Conservation (phyloP, 805 yeast genomes). For the Peterozyma toletana region DNA sequence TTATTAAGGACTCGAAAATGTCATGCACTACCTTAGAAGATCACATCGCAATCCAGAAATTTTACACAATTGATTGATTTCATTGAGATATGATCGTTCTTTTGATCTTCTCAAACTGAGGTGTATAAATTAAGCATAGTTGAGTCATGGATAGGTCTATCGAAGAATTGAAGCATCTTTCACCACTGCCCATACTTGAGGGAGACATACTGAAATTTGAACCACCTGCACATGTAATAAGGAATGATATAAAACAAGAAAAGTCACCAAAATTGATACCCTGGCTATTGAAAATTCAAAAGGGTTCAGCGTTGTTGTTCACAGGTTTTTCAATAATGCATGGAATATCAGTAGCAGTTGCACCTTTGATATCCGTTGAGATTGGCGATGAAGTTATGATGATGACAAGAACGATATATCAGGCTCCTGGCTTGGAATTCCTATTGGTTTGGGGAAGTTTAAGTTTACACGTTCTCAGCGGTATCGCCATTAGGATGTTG, state of each 20-base stretch:
- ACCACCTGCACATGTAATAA: too few relatives aligned
- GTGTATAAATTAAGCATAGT: too few relatives aligned
- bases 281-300: conserved; percentile 31
- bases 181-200: too few relatives aligned
- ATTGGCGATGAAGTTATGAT: conserved; percentile 48
- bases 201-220: too few relatives aligned
- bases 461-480: conserved; percentile 44
- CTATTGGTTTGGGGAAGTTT: conserved; percentile 39
- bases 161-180: too few relatives aligned
- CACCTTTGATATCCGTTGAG: conserved; percentile 41
- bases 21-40: too few relatives aligned
- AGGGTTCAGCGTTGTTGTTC: conserved; percentile 55
- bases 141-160: too few relatives aligned
- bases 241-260: conserved; percentile 1
- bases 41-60: too few relatives aligned
- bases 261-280: conserved; percentile 10
- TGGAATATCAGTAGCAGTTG: conserved; percentile 40
- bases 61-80: too few relatives aligned
- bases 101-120: too few relatives aligned
- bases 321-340: conserved; percentile 52
- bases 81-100: too few relatives aligned
- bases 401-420: conserved; percentile 57
- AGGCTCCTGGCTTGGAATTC: conserved; percentile 42
- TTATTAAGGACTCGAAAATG: too few relatives aligned
- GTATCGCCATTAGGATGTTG: conserved; percentile 36